Base-by-base conservation (phyloP, 1,284 basidiomycete species). In the Mycosarcoma maydis region DNA sequence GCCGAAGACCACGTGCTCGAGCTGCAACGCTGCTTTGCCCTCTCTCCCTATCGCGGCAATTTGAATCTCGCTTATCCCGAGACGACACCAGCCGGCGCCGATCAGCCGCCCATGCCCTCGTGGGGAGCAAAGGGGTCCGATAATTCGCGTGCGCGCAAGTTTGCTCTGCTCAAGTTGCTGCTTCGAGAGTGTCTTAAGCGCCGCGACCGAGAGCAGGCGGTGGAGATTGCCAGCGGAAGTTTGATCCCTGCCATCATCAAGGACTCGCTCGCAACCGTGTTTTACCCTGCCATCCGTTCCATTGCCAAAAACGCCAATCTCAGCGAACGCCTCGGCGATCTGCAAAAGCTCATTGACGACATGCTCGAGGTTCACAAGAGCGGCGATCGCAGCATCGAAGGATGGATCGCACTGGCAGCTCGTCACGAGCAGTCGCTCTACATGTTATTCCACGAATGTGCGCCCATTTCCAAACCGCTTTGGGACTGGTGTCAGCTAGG, bases 351-450 rank as follows among this genome's bases (percentile, higher is more conserved):
- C 42, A 56, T 80, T 52, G 73, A 80, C 22, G 80, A 81, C 40
- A 42, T 73, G 56, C 69, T 80, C 58, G 59, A 76, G 29, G 48
- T 66, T 30, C 74, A 73, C 37, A 75, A 72, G 60, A 58, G 45
- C 10, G 64, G 54, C 29, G 70, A 73, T 34, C 42, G 73, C 43
- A 54, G 49, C 36, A 62, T 76, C 33, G 67, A 74, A 39, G 73
- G 46, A n/a, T 81, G 77, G 77, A 73, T 79, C 19, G 79, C 72
- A 10, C 56, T 80, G 14, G 72, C 75, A 14, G 72, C 74, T 24
- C 54, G 69, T 14, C 78, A 80, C 73, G 77, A 81, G 47, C 71
- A 81, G 34, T 72, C 68, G 17, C 50, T 81, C n/a, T 79, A 76
- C 56, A 62, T 70, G 22, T 54, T 81, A 30, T 72, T 75, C 60